A percentile compares a stretch with the other conserved stretches of the same genome.
phyloP scores from a whole-genome alignment of 371 early-diverging fungal species.

The Syncephalastrum contaminatum region DNA sequence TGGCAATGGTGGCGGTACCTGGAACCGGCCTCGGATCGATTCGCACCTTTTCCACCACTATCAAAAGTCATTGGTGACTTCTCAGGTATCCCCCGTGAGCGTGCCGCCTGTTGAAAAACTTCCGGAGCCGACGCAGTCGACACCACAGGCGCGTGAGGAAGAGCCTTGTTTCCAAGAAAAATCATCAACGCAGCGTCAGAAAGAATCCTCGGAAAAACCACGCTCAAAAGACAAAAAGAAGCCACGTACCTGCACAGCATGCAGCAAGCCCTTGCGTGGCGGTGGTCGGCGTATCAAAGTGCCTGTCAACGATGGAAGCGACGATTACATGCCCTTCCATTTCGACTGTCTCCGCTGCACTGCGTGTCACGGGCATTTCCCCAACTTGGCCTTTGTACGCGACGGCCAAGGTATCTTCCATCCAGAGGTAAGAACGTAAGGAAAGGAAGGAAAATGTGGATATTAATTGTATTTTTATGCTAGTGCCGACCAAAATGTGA shows the following conservation, averaged over 20 bases:
- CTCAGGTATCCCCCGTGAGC: no score
- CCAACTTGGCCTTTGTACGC: slow-evolving; percentile 4
- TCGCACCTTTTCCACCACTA: slow-evolving; percentile 17
- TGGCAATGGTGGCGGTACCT: no score
- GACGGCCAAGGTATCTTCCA: slow-evolving; percentile 5
- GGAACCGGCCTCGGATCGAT: slow-evolving; percentile 14
- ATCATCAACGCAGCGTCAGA: no score
- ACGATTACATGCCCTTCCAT: slow-evolving; percentile 8
- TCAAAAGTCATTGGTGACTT: slow-evolving; percentile 10
- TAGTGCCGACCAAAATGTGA: no score
- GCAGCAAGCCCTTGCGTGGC: slow-evolving; percentile 3
- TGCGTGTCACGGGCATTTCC: slow-evolving; percentile 3
- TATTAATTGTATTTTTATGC: background rate
- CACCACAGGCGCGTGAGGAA: no score
- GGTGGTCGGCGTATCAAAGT: slow-evolving; percentile 4
- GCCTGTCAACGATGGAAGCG: background rate
- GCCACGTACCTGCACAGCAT: slow-evolving; percentile 1
- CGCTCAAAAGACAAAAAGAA: background rate
- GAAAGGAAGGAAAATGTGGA: background rate
- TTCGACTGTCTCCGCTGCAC: slow-evolving; percentile 8
- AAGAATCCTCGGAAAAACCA: no score
- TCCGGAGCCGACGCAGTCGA: no score
- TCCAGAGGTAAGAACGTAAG: slow-evolving; percentile 2
- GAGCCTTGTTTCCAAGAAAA: no score
- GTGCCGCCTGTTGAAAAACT: no score